Evolutionary conservation across 2,329 filamentous ascomycete species (phyloP).

Genomic region (Scleromitrula shiraiana): DNA sequence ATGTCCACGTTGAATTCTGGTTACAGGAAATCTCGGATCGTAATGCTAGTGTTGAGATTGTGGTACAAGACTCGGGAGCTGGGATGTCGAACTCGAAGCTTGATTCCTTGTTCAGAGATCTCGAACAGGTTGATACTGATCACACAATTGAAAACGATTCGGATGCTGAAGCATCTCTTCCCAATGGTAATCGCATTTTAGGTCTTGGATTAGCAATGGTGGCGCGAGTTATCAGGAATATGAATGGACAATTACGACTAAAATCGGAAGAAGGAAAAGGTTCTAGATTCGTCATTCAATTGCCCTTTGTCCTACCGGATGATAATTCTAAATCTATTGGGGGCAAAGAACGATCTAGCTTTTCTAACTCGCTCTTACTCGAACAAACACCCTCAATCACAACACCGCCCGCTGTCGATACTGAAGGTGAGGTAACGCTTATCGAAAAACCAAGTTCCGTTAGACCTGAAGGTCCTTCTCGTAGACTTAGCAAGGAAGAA

Average conservation of each 20-base stretch:
- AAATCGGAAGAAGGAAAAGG: constrained; percentile 79
- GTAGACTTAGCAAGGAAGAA: constrained; percentile 20
- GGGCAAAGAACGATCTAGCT: not conserved
- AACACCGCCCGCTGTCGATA: constrained; percentile 14
- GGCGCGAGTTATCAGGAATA: constrained; percentile 78
- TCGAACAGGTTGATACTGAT: constrained; percentile 49
- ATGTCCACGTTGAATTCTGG: constrained; percentile 63
- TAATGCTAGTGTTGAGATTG: constrained; percentile 63
- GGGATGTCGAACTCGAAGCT: constrained; percentile 58
- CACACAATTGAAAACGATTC: constrained; percentile 25
- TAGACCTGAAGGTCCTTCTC: constrained; percentile 11
- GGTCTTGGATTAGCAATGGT: constrained; percentile 83
- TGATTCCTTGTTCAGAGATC: constrained; percentile 49
- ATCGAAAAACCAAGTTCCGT: constrained; percentile 40
- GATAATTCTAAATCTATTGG: constrained; percentile 23
- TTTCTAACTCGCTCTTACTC: not conserved
- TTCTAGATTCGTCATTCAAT: constrained; percentile 71
- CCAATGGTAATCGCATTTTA: constrained; percentile 43
- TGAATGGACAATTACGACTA: constrained; percentile 78
- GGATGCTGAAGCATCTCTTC: constrained; percentile 10
- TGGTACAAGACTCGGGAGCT: constrained; percentile 65
- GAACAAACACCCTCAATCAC: not conserved
- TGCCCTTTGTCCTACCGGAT: constrained; percentile 61
- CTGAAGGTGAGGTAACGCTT: constrained; percentile 52
- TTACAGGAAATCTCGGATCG: constrained; percentile 44